Base-by-base conservation (phyloP, 768 basidiomycete species). In the Auriscalpium orientale region DNA sequence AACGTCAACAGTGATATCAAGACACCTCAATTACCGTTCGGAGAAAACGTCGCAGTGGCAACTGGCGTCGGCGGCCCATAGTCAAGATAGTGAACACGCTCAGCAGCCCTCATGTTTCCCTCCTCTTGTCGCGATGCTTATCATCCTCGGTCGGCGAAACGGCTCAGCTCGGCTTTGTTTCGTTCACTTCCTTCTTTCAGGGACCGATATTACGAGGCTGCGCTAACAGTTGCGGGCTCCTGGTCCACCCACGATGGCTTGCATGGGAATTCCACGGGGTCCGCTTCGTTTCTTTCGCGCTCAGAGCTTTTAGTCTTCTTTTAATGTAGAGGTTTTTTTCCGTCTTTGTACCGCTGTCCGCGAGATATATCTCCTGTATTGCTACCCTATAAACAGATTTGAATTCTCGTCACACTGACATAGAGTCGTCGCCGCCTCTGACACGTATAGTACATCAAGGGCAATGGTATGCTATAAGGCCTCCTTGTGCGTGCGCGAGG, bases 1-100 rank as follows among this genome's bases (percentile, higher is more conserved):
- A 64, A 53, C 49, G 57, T 67, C 48, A 77, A 77, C 62, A 76
- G 81, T 47, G 67, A 76, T 56, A 70, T 82, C 71, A 84, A 81
- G 67, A 72, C 82, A 40, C 78, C 84, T 58, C 82, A 82, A 66
- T 66, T 83, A 54, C 75, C 83, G 16, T 80, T 83, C 60, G 78
- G 76, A 59, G 85, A 88, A 67, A 83, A 79, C 62, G 75, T 80
- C 48, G 72, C 79, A 45, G 74, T 85, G 56, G 73, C 78, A 49
- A 74, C 82, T 53, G 73, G 74, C 50, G 76, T 73, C 10, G 62
- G 63, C 44, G 59, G 53, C 20, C 58, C 62, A 67, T 71, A 68
- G 64, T 58, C 43, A 36, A 51, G 34, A 20, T 36, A 9, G 28
- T 28, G 28, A 28, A 28, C 28, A 28, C 28, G 28, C 28, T 28